Base-by-base conservation (phyloP, 257 asterid genomes). In the Forsythia viridissima region DNA sequence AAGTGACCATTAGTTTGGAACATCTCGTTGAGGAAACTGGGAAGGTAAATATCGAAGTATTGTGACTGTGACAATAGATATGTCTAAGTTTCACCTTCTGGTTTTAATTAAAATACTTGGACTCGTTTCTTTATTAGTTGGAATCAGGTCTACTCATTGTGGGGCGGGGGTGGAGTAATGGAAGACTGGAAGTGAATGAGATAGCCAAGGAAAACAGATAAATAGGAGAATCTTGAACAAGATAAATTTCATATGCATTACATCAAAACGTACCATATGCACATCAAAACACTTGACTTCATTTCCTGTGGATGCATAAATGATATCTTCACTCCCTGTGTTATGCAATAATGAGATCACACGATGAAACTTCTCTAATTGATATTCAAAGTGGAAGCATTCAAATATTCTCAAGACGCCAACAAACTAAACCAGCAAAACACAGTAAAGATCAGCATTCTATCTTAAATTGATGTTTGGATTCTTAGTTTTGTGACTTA, bases 251-350 rank as follows among this genome's bases (percentile, higher is more conserved):
- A 57, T n/a, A n/a, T 4, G 70, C 74, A n/a, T 40, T 39, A 70
- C 67, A 65, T 7, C 8, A 48, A 51, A 70, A 65, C 81, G 69
- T 90, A 96, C 98, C 96, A 91, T 80, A 70, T 84, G 88, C 84
- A 96, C 80, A 81, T 96, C 97, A 77, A 88, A 91, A 81, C 91
- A 87, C 69, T 92, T 90, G 84, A 92, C 87, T 85, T 88, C 97
- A 82, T 84, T 91, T 80, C 90, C 99, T 38, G 86, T 68, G 46
- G 97, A 91, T 46, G 82, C 87, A 84, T 88, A 93, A 20, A 96
- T 75, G 80, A 85, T 72, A 85, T 93, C 96, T 82, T 96, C 99
- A 85, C 87, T 92, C 74, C 96, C 99, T 96, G 94, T 83, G 84
- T 71, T 69, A 72, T 42, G 80, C 46, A 77, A 77, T 13, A 80